phyloP scores from a whole-genome alignment of 768 basidiomycete species.

The Candolleomyces aberdarensis region DNA sequence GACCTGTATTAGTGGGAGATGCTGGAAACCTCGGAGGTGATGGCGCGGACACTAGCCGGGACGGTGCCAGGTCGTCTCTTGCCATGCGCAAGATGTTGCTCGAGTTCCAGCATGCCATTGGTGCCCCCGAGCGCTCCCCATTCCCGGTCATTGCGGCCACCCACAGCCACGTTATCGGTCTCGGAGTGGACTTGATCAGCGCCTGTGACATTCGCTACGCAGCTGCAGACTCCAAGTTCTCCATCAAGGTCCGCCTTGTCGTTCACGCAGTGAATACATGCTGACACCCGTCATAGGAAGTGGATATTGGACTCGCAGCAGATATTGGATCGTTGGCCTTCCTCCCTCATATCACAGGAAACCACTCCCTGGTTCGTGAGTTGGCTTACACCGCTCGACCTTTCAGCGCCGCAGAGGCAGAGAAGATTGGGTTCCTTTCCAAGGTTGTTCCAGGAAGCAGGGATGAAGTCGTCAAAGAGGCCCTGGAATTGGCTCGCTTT shows the following conservation, averaged over 20 bases:
- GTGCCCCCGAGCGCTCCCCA: constrained; percentile 60
- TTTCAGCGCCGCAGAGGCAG: constrained; percentile 71
- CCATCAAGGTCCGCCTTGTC: constrained; percentile 68
- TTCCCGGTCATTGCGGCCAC: constrained; percentile 85
- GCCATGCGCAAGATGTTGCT: constrained; percentile 44
- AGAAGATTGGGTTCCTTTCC: constrained; percentile 70
- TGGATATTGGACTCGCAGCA: constrained; percentile 83
- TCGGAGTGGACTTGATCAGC: constrained; percentile 73
- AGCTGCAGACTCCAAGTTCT: constrained; percentile 57
- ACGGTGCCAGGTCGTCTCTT: constrained; percentile 53
- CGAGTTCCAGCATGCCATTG: constrained; percentile 69
- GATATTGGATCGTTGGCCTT: constrained; percentile 86
- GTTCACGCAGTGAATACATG: background rate
- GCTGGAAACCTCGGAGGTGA: constrained; percentile 22
- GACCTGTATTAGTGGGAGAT: constrained; percentile 24
- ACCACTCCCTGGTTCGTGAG: constrained; percentile 69
- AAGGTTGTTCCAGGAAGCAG: constrained; percentile 63
- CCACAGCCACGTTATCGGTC: constrained; percentile 71
- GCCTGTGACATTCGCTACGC: constrained; percentile 80
- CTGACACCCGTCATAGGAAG: constrained; percentile 50
- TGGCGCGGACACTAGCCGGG: constrained; percentile 25
- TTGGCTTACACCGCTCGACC: constrained; percentile 69
- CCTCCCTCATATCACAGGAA: constrained; percentile 74
- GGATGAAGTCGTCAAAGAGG: constrained; percentile 62
- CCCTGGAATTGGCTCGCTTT: constrained; percentile 58